Evolutionary conservation across 495 filamentous ascomycete genomes (phyloP), one percentile per base, ranked within the genome.

Genomic region (Penicillium samsonianum): DNA sequence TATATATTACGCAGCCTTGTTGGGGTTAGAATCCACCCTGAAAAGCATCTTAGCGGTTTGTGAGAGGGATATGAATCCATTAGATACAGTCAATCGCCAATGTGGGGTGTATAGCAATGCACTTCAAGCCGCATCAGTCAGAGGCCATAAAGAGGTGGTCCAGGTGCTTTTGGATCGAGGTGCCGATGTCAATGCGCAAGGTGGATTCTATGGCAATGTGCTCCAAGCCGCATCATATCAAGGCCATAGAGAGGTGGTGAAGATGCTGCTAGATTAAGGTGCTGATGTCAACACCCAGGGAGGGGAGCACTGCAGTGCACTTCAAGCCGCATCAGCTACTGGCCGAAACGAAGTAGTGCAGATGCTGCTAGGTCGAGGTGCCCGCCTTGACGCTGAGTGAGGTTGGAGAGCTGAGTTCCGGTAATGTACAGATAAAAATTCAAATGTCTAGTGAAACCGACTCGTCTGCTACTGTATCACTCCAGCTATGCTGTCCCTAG

Each of bases 161-260:
- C 50, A 64, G 42, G 51, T 56, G 23, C 61, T 66, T 1, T 45
- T 67, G 5, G 55, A 63, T 31, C 44, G 47, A 54, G 55, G 60
- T 35, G 63, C 65, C 25, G 50, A 60, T 45, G 41, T 62, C 33
- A 62, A 67, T 43, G 43, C 40, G 26, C 35, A 57, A 37, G 49
- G 53, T 53, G 64, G 63, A 44, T 14, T 17, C 5, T 64, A 57
- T 59, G 62, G 65, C 40, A 70, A 53, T 59, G 54, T 65, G 28
- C 59, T 71, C 10, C 64, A 64, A 33, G 66, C 67, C n/a, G 60
- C 62, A 22, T 50, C 37, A 16, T 28, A 3, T 12, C 11, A 4
- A 5, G 42, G 25, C 6, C 12, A 38, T 55, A 10, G 41, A 9
- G 57, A 25, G 47, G 28, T 60, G 0, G 61, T 56, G 2, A 26